A percentile compares a stretch with the other conserved stretches of the same genome.
Evolutionary conservation across 2,329 filamentous ascomycete genomes (phyloP).

Genomic region (Pyrenophora teres): DNA sequence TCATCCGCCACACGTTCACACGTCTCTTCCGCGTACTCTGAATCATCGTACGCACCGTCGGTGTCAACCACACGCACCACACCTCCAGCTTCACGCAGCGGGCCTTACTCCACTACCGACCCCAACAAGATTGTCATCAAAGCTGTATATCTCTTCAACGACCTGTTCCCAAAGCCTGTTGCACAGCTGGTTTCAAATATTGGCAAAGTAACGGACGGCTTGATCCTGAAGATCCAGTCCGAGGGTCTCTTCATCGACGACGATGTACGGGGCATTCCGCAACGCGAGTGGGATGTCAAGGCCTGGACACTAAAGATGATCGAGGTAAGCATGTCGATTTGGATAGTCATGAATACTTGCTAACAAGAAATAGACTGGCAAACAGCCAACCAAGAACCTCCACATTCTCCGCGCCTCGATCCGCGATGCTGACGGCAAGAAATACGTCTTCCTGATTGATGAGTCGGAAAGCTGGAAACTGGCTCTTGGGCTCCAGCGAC

Average conservation of each 20-base stretch:
- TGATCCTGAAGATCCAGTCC: slow-evolving; percentile 89
- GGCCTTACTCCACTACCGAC: slow-evolving; percentile 83
- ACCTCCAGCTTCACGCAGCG: slow-evolving; percentile 76
- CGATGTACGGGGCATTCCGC: slow-evolving; percentile 85
- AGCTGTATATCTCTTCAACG: slow-evolving; percentile 91
- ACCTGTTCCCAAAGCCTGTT: slow-evolving; percentile 86
- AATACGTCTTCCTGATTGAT: slow-evolving; percentile 65
- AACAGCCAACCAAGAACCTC: slow-evolving; percentile 50
- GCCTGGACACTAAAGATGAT: slow-evolving; percentile 94
- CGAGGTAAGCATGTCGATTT: slow-evolving; percentile 58
- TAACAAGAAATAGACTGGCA: slow-evolving; percentile 46
- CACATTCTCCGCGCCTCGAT: slow-evolving; percentile 64
- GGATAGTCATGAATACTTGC: neutral
- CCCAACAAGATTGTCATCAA: slow-evolving; percentile 96
- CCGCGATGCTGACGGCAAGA: slow-evolving; percentile 64
- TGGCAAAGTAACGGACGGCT: slow-evolving; percentile 84
- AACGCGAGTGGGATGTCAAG: slow-evolving; percentile 98
- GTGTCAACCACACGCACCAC: slow-evolving; percentile 83
- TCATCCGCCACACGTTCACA: slow-evolving; percentile 35
- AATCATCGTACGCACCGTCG: slow-evolving; percentile 84
- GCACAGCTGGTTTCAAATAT: slow-evolving; percentile 86
- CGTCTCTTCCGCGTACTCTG: slow-evolving; percentile 66
- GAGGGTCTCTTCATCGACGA: slow-evolving; percentile 98
- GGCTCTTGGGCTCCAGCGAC: slow-evolving; percentile 60
- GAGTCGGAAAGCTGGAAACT: slow-evolving; percentile 67